phyloP scores from a whole-genome alignment of 139 green algal species.

The Diplosphaera chodatii region DNA sequence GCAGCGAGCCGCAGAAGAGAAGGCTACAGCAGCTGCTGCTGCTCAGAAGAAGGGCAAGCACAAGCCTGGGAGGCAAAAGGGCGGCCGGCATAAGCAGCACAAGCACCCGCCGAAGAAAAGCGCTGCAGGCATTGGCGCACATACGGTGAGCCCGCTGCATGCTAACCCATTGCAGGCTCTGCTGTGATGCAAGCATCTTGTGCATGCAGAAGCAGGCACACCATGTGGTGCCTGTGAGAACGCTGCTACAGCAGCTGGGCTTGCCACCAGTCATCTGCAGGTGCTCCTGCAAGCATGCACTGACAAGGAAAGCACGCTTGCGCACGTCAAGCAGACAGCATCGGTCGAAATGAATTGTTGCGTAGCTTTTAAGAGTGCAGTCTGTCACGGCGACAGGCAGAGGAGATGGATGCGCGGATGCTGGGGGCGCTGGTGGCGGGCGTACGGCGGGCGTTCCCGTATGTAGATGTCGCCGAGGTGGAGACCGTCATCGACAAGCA shows the following conservation, averaged over 20 bases:
- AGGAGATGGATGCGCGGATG: conserved; percentile 57
- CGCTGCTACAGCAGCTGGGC: too few relatives aligned
- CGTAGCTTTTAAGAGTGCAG: too few relatives aligned
- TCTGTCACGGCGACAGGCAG: conserved; percentile 8
- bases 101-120: conserved; percentile 1
- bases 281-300: too few relatives aligned
- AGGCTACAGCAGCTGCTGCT: neutral
- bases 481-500: conserved; percentile 63
- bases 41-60: conserved; percentile 5
- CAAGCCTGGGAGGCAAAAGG: neutral
- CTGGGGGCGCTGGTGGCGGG: conserved; percentile 78
- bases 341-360: too few relatives aligned
- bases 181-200: too few relatives aligned
- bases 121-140: too few relatives aligned
- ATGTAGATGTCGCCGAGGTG: conserved; percentile 51
- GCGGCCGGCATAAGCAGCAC: conserved; percentile 19
- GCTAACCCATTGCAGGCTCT: too few relatives aligned
- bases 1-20: conserved; percentile 9
- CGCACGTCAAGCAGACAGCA: too few relatives aligned
- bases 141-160: neutral
- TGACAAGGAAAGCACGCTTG: too few relatives aligned
- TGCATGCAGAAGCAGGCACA: too few relatives aligned
- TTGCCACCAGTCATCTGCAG: too few relatives aligned
- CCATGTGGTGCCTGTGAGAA: too few relatives aligned
- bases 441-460: conserved; percentile 91